Evolutionary conservation across 75 land plant species (phyloP).

Genomic region (Pinus albicaulis): DNA sequence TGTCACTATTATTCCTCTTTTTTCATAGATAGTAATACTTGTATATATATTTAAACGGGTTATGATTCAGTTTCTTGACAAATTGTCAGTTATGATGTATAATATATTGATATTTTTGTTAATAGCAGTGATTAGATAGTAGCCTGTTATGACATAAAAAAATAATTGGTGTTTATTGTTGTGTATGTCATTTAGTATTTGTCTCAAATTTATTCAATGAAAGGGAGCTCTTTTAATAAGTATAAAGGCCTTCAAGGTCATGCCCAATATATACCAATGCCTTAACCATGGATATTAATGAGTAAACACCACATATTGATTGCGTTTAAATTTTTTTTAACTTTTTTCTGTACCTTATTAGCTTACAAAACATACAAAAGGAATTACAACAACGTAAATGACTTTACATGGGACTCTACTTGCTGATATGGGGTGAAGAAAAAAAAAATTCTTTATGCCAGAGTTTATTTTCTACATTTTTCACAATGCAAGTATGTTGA

Average conservation of each 20-base stretch:
- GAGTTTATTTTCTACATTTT: slow-evolving; percentile 97
- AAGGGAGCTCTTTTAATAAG: background rate
- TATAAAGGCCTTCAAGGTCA: too few relatives aligned
- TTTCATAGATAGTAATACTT: slow-evolving; percentile 26
- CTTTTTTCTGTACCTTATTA: slow-evolving; percentile 10
- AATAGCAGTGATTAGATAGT: too few relatives aligned
- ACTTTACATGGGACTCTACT: slow-evolving; percentile 86
- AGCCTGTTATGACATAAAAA: background rate
- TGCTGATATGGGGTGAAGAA: slow-evolving; percentile 99
- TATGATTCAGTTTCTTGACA: too few relatives aligned
- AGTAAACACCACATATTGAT: background rate
- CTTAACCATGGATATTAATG: background rate
- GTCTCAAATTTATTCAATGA: background rate
- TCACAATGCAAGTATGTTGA: slow-evolving; percentile 71
- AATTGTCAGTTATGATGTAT: too few relatives aligned
- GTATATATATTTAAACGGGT: too few relatives aligned
- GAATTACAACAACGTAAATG: slow-evolving; percentile 76
- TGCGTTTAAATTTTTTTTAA: background rate
- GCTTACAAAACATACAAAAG: slow-evolving; percentile 62
- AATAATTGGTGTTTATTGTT: slow-evolving; percentile 7
- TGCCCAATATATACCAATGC: too few relatives aligned
- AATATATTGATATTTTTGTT: too few relatives aligned
- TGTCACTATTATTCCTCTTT: slow-evolving; percentile 24
- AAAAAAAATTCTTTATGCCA: slow-evolving; percentile 94
- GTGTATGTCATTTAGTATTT: background rate